Evolutionary conservation across 2,329 filamentous ascomycete genomes (phyloP), one percentile per base, ranked within the genome.

Genomic region (Sporothrix schenckii): DNA sequence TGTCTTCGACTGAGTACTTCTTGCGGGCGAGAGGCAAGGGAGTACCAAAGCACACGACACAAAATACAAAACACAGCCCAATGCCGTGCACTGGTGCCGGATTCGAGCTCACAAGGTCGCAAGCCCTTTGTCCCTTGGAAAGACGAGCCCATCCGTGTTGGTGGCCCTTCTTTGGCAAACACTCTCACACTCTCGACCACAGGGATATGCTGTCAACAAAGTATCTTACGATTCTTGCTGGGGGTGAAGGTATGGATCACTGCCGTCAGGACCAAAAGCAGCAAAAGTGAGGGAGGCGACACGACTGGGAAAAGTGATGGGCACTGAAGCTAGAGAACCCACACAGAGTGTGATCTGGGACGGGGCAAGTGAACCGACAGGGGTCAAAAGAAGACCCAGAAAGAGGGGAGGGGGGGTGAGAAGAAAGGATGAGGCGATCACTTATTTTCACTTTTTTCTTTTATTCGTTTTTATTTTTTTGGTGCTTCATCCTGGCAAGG

Each of bases 311-410:
- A n/a, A 34, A 34, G 16, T 50, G 50, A 53, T 53, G 50, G 19
- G 11, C n/a, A 21, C 50, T 30, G 24, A 30, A 30, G n/a, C 58
- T 27, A 66, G 66, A 21, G 13, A 47, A 60, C 19, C 41, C 66
- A 56, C 66, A 47, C 41, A 61, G 53, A 47, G 66, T 69, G 53
- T 69, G 66, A 69, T 69, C 47, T 69, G 66, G 66, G 66, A 61
- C 53, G 53, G 54, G 66, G 66, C 34, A 66, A 66, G 63, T 41
- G 47, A 66, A 52, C 47, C 30, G 47, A 66, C 44, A 52, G 19
- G 63, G 63, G 63, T 34, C 34, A 34, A 44, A 34, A 13, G 34
- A 10, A 19, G 63, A n/a, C 14, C 44, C 7, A n/a, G 39, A 49
- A 50, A 41, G 21, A 56, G 53, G 34, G 66, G 65, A 39, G 30